phyloP scores from a whole-genome alignment of 2,329 filamentous ascomycete species.

The Microcyclospora tardicrescens region DNA sequence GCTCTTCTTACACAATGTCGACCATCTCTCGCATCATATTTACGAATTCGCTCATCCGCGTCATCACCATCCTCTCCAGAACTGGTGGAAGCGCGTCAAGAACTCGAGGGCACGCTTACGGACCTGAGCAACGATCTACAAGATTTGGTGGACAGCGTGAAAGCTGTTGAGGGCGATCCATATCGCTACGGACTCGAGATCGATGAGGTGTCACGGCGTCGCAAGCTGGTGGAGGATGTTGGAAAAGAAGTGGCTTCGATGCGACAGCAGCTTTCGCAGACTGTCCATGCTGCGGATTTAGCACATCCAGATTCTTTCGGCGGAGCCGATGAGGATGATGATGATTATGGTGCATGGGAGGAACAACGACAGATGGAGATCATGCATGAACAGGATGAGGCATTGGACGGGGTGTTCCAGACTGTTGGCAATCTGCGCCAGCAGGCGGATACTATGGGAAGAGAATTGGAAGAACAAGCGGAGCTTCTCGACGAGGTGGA shows the following conservation, averaged over 20 bases:
- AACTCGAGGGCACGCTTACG: conserved; percentile 66
- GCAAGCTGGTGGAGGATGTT: conserved; percentile 78
- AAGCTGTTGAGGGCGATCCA: conserved; percentile 76
- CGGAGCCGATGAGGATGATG: conserved; percentile 30
- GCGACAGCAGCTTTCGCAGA: conserved; percentile 63
- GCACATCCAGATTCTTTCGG: conserved; percentile 47
- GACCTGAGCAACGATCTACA: conserved; percentile 70
- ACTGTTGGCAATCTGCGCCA: conserved; percentile 82
- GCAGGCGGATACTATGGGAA: conserved; percentile 91
- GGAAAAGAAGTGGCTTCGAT: conserved; percentile 80
- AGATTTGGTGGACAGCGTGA: conserved; percentile 77
- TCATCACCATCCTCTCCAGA: conserved; percentile 58
- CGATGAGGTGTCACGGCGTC: conserved; percentile 67
- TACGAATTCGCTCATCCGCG: conserved; percentile 82
- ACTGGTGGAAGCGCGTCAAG: conserved; percentile 49
- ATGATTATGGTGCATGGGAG: conserved; percentile 59
- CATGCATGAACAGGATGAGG: conserved; percentile 88
- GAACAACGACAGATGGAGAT: conserved; percentile 82
- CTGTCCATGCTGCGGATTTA: conserved; percentile 36
- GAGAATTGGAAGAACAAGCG: conserved; percentile 87
- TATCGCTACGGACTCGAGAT: conserved; percentile 74
- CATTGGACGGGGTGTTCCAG: conserved; percentile 81
- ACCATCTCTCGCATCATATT: conserved; percentile 83
- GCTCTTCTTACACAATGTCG: conserved; percentile 67
- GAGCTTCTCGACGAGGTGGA: conserved; percentile 83